A percentile compares a stretch with the other conserved stretches of the same genome.
phyloP scores from a whole-genome alignment of 2,329 filamentous ascomycete species.

The Cercospora zeae-maydis region DNA sequence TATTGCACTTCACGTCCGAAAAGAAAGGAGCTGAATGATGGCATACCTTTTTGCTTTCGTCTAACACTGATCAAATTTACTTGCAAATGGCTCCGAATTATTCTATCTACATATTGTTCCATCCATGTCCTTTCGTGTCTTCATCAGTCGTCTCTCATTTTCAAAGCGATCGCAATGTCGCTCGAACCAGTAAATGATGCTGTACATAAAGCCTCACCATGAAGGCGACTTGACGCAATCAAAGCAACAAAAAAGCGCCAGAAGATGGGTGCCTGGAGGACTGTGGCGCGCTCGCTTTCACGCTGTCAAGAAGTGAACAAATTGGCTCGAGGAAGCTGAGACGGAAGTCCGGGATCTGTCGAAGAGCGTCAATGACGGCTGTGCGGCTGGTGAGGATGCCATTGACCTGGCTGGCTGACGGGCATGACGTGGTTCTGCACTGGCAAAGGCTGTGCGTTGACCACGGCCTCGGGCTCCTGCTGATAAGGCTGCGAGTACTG shows the following conservation, averaged over 20 bases:
- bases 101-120: not conserved
- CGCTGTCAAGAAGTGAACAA: conserved; percentile 10
- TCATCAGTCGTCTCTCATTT: conserved; percentile 23
- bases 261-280: not conserved
- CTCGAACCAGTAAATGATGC: conserved; percentile 3
- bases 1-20: not conserved
- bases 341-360: not conserved
- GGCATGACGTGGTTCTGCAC: not conserved
- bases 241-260: not conserved
- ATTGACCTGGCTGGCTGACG: not conserved
- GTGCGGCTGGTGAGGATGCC: conserved; percentile 2
- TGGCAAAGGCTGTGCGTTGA: conserved; percentile 10
- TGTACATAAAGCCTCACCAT: conserved; percentile 11
- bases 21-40: not conserved
- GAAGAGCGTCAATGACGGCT: not conserved
- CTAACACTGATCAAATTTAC: not conserved
- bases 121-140: conserved; percentile 13
- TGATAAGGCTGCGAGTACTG: conserved; percentile 12
- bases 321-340: not conserved
- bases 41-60: not conserved
- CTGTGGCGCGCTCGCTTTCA: conserved; percentile 16
- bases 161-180: not conserved
- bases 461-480: conserved; percentile 1
- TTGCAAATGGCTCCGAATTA: not conserved
- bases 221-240: not conserved